phyloP scores from a whole-genome alignment of 345 rosid species.

The Psidium friedrichsthalianum region DNA sequence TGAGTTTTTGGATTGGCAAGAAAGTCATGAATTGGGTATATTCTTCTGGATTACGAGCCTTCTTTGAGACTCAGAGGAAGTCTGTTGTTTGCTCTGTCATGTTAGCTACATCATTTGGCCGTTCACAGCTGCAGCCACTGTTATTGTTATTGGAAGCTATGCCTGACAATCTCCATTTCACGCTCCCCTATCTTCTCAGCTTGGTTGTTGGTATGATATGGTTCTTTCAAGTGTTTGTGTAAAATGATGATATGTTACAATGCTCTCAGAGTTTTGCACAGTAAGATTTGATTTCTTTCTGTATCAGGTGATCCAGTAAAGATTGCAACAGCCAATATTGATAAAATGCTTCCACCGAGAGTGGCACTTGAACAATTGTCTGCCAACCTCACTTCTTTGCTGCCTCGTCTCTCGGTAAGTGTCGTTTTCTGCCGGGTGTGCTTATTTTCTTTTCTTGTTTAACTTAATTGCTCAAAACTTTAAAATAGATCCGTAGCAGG shows the following conservation, averaged over 20 bases:
- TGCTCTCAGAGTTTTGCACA: background rate
- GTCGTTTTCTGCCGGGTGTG: background rate
- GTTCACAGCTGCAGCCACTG: constrained; percentile 25
- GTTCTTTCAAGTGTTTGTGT: background rate
- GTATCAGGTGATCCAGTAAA: constrained; percentile 62
- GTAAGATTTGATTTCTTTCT: background rate
- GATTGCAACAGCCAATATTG: constrained; percentile 50
- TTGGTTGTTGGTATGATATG: constrained; percentile 18
- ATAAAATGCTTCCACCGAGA: constrained; percentile 35
- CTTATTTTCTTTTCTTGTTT: background rate
- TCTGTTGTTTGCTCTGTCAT: background rate
- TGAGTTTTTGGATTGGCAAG: constrained; percentile 6
- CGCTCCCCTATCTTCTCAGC: constrained; percentile 22
- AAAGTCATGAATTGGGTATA: background rate
- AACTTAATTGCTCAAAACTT: background rate
- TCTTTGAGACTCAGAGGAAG: background rate
- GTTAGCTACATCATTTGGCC: constrained; percentile 34
- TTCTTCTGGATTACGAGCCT: background rate
- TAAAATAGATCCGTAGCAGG: background rate
- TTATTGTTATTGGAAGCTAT: constrained; percentile 24
- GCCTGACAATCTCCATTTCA: constrained; percentile 24
- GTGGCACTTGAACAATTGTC: constrained; percentile 29
- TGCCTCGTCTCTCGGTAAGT: constrained; percentile 60
- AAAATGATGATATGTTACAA: background rate
- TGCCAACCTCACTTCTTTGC: constrained; percentile 45